Evolutionary conservation across 805 yeast species (phyloP), one percentile per base, ranked within the genome.

Genomic region (Priceomyces haplophilus): DNA sequence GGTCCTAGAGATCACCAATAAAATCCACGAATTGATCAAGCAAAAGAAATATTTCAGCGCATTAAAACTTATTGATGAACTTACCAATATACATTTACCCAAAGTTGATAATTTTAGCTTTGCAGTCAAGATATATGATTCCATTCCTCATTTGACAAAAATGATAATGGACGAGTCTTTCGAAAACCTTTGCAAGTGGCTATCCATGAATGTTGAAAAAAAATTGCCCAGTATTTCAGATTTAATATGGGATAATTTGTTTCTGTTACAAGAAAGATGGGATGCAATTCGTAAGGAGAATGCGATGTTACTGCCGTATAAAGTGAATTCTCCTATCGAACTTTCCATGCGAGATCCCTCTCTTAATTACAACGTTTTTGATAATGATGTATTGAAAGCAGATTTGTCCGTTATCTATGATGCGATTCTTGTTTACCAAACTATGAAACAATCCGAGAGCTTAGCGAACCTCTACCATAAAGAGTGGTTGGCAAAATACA

Each of bases 261-360:
- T 68, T 6, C 59, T 63, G 1, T 76, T 89, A 56, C 78, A 84
- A 39, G 68, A 73, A 12, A 69, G 72, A 31, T 87, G 95, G 91
- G 70, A 73, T 27, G 48, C 59, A 2, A 66, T 67, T 49, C 80
- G 76, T 45, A 54, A 65, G 5, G 56, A 65, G 7, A 74, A 75
- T 44, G 39, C 45, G 10, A 46, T 56, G 4, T 70, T 82, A 39
- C 60, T 69, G 3, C 65, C 75, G 6, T 87, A 79, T 59, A 82
- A 85, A 53, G 76, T 91, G 50, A 90, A 90, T 59, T 86, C 97
- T 0, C 86, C 96, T 0, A 86, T 90, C 4, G 98, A 91, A 60
- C 62, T 78, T 6, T 79, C 95, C 5, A 69, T 88, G 56, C 73
- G 97, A 53, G 80, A 79, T 35, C 73, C 82, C 0, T 65, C 67